phyloP scores from a whole-genome alignment of 139 green algal species.

The Spirogloea muscicola region DNA sequence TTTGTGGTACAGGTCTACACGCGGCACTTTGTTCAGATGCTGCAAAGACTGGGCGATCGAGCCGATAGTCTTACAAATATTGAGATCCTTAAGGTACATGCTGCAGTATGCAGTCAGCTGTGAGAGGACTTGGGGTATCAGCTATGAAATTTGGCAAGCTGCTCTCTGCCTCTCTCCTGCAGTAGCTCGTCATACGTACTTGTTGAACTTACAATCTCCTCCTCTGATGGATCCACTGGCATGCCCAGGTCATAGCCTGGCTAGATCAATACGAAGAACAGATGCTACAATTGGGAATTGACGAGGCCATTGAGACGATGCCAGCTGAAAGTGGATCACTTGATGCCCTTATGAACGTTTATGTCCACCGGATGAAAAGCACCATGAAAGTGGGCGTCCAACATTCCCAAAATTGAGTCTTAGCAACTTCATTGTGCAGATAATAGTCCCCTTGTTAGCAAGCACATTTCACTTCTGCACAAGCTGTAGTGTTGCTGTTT shows the following conservation, averaged over 20 bases:
- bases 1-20: slow-evolving; percentile 60
- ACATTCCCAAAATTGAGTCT: too few species aligned
- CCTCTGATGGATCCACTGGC: background rate
- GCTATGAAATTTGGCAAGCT: too few species aligned
- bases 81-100: slow-evolving; percentile 63
- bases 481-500: too few species aligned
- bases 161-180: background rate
- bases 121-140: background rate
- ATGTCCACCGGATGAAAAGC: slow-evolving; percentile 62
- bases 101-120: too few species aligned
- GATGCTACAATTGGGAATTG: slow-evolving; percentile 66
- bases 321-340: slow-evolving; percentile 57
- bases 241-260: slow-evolving; percentile 68
- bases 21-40: slow-evolving; percentile 63
- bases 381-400: slow-evolving; percentile 58
- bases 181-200: background rate
- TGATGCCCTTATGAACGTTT: slow-evolving; percentile 68
- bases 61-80: slow-evolving; percentile 65
- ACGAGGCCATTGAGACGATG: slow-evolving; percentile 55
- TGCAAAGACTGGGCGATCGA: slow-evolving; percentile 71
- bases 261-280: slow-evolving; percentile 68
- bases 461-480: too few species aligned
- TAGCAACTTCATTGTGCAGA: too few species aligned
- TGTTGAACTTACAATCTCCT: background rate
- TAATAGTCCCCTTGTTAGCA: too few species aligned